Evolutionary conservation across 2,329 filamentous ascomycete genomes (phyloP).

Genomic region (Alternaria viburni): DNA sequence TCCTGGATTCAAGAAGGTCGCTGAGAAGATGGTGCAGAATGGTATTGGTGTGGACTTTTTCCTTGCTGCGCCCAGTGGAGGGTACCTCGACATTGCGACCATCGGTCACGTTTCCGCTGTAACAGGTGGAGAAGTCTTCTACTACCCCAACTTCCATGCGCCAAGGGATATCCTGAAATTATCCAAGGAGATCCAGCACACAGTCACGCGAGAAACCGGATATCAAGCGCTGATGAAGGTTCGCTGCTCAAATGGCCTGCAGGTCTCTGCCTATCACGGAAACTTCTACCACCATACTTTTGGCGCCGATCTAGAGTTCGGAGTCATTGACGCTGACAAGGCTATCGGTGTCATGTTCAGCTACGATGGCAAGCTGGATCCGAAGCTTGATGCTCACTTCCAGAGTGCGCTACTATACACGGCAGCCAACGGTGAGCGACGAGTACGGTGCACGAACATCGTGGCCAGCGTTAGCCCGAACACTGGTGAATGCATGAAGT

Average conservation of each 20-base stretch:
- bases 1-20: slow-evolving; percentile 82
- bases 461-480: slow-evolving; percentile 91
- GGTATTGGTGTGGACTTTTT: slow-evolving; percentile 95
- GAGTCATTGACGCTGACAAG: slow-evolving; percentile 91
- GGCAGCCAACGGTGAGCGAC: slow-evolving; percentile 83
- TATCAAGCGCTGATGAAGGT: slow-evolving; percentile 99
- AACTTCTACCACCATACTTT: slow-evolving; percentile 97
- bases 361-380: slow-evolving; percentile 96
- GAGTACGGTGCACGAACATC: slow-evolving; percentile 90
- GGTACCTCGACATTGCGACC: slow-evolving; percentile 91
- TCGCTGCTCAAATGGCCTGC: slow-evolving; percentile 93
- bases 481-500: slow-evolving; percentile 83
- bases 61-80: slow-evolving; percentile 85
- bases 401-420: slow-evolving; percentile 95
- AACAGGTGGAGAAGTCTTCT: slow-evolving; percentile 94
- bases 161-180: slow-evolving; percentile 85
- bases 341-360: slow-evolving; percentile 89
- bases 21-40: slow-evolving; percentile 83
- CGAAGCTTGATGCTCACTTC: slow-evolving; percentile 96
- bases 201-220: slow-evolving; percentile 86
- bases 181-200: slow-evolving; percentile 82
- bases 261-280: slow-evolving; percentile 92
- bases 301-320: slow-evolving; percentile 92
- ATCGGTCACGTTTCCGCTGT: slow-evolving; percentile 85
- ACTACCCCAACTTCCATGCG: slow-evolving; percentile 94